phyloP scores from a whole-genome alignment of 352 stramenopile species.

The Pythium insidiosum region DNA sequence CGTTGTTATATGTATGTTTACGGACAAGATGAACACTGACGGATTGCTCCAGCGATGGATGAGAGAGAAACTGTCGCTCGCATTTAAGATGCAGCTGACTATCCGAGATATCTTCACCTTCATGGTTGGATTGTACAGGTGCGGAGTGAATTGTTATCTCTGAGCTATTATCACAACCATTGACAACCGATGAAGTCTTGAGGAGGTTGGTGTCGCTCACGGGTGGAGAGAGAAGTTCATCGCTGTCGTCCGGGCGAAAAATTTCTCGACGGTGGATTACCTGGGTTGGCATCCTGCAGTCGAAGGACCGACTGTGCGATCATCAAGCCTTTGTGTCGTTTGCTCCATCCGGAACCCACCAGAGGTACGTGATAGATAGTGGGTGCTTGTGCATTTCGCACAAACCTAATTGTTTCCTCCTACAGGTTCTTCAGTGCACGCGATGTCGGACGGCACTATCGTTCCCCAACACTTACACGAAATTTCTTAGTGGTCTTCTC shows the following conservation, averaged over 20 bases:
- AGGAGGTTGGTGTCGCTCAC: constrained; percentile 55
- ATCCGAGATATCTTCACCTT: constrained; percentile 73
- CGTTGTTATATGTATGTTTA: too few relatives aligned
- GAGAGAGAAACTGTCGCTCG: constrained; percentile 49
- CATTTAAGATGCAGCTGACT: constrained; percentile 36
- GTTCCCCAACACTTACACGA: constrained; percentile 74
- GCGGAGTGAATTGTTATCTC: too few relatives aligned
- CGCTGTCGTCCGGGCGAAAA: constrained; percentile 44
- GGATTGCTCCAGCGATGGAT: constrained; percentile 53
- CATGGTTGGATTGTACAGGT: constrained; percentile 75
- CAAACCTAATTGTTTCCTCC: too few relatives aligned
- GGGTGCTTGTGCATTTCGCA: too few relatives aligned
- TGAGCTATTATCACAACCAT: too few relatives aligned
- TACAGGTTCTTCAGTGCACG: too few relatives aligned
- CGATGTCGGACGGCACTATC: too few relatives aligned
- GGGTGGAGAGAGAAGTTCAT: constrained; percentile 39
- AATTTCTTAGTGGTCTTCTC: constrained; percentile 65
- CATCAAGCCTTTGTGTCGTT: constrained; percentile 60
- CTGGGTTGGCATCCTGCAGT: constrained; percentile 77
- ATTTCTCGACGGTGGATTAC: constrained; percentile 64
- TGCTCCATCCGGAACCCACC: constrained; percentile 70
- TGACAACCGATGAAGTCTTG: constrained; percentile 39
- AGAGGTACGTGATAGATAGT: constrained; percentile 25
- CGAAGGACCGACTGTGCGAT: constrained; percentile 60
- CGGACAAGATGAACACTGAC: not conserved